Evolutionary conservation across 2,329 filamentous ascomycete genomes (phyloP).

Genomic region (Lojkania enalia): DNA sequence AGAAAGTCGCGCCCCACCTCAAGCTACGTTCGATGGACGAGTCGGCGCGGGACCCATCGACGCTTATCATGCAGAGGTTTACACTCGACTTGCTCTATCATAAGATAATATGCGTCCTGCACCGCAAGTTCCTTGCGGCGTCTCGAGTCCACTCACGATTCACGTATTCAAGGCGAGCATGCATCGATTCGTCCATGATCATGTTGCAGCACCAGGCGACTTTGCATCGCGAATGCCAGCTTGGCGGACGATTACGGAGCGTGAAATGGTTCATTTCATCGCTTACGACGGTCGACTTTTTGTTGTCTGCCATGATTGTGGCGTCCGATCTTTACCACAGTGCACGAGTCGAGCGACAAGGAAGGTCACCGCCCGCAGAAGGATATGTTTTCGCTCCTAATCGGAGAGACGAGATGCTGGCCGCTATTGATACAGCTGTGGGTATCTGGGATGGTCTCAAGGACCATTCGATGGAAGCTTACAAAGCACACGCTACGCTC

Average conservation of each 20-base stretch:
- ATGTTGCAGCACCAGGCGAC: constrained; percentile 77
- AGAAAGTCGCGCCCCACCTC: constrained; percentile 78
- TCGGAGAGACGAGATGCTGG: constrained; percentile 72
- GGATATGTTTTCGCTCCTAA: constrained; percentile 52
- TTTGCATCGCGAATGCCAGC: constrained; percentile 73
- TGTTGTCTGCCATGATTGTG: constrained; percentile 83
- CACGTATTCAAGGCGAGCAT: constrained; percentile 78
- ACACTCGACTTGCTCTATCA: constrained; percentile 83
- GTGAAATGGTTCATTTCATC: constrained; percentile 80
- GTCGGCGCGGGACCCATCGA: constrained; percentile 68
- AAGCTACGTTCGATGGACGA: constrained; percentile 75
- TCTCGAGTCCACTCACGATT: constrained; percentile 80
- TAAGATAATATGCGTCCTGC: constrained; percentile 85
- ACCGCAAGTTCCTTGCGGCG: constrained; percentile 81
- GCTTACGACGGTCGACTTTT: constrained; percentile 80
- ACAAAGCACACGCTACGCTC: constrained; percentile 81
- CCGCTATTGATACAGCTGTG: constrained; percentile 70
- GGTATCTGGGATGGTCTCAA: constrained; percentile 79
- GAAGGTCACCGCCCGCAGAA: constrained; percentile 41
- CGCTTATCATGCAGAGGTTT: constrained; percentile 77
- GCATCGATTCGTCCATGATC: constrained; percentile 83
- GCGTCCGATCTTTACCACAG: constrained; percentile 80
- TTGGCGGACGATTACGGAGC: constrained; percentile 69
- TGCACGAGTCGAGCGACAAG: constrained; percentile 48
- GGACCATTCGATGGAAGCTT: constrained; percentile 83